phyloP scores from a whole-genome alignment of 2,329 filamentous ascomycete species.

The Verticillium albo-atrum region DNA sequence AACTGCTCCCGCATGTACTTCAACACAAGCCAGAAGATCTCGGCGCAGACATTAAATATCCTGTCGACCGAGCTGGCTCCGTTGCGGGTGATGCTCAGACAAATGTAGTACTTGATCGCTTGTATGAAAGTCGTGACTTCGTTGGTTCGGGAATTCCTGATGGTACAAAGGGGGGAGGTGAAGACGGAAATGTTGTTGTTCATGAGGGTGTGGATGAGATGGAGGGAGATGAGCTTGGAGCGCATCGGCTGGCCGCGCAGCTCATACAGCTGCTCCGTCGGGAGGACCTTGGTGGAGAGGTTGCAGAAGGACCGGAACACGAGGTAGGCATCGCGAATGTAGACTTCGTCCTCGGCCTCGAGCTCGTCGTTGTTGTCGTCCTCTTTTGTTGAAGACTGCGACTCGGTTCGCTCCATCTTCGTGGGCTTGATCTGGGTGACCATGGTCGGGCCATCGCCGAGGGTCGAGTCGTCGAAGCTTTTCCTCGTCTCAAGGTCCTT shows the following conservation, averaged over 20 bases:
- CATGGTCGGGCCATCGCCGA: slow-evolving; percentile 64
- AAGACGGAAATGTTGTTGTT: slow-evolving; percentile 93
- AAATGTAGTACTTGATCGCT: slow-evolving; percentile 94
- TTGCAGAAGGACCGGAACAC: slow-evolving; percentile 98
- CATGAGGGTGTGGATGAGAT: slow-evolving; percentile 90
- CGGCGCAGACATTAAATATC: slow-evolving; percentile 92
- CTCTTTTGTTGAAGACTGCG: slow-evolving; percentile 41
- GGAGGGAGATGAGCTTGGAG: slow-evolving; percentile 90
- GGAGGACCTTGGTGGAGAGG: slow-evolving; percentile 85
- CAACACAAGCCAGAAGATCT: slow-evolving; percentile 97
- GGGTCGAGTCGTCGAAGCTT: slow-evolving; percentile 63
- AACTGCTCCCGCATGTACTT: slow-evolving; percentile 90
- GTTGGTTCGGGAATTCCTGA: slow-evolving; percentile 84
- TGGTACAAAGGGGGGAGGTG: slow-evolving; percentile 85
- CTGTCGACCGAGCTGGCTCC: slow-evolving; percentile 87
- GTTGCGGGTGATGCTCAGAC: slow-evolving; percentile 89
- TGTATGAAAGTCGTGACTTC: slow-evolving; percentile 88
- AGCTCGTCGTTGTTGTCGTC: slow-evolving; percentile 56
- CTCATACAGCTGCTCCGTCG: slow-evolving; percentile 88
- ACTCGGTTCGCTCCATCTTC: slow-evolving; percentile 40
- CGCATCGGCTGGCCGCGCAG: slow-evolving; percentile 93
- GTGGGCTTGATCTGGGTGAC: slow-evolving; percentile 55
- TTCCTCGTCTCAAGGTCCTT: slow-evolving; percentile 65
- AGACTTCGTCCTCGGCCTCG: slow-evolving; percentile 85
- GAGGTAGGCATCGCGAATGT: slow-evolving; percentile 93